phyloP scores from a whole-genome alignment of 2,329 filamentous ascomycete species.

The Aspergillus sp. region DNA sequence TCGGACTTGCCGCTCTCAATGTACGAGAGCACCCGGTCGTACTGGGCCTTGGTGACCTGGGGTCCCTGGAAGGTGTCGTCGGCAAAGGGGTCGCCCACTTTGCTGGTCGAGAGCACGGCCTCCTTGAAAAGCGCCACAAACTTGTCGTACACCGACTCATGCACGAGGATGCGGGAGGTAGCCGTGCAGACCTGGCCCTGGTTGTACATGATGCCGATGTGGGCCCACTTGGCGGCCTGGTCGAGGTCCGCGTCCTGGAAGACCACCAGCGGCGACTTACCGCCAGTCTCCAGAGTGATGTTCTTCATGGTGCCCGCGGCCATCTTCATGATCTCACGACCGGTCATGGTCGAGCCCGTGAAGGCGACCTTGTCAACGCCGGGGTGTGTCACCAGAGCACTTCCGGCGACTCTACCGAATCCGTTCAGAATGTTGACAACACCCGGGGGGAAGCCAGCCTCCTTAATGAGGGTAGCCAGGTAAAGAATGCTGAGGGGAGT shows the following conservation, averaged over 20 bases:
- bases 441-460: conserved; percentile 35
- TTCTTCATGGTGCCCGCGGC: conserved; percentile 35
- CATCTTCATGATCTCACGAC: conserved; percentile 37
- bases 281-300: conserved; percentile 51
- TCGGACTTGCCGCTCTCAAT: conserved; percentile 68
- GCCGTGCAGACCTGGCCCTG: conserved; percentile 37
- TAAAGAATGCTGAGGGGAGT: conserved; percentile 35
- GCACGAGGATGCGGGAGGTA: conserved; percentile 55
- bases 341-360: conserved; percentile 34
- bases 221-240: conserved; percentile 68
- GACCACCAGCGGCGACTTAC: conserved; percentile 64
- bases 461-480: conserved; percentile 31
- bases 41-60: conserved; percentile 37
- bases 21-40: conserved; percentile 61
- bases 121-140: conserved; percentile 33
- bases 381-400: conserved; percentile 30
- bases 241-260: conserved; percentile 67
- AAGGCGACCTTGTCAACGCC: conserved; percentile 37
- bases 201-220: conserved; percentile 52
- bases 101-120: conserved; percentile 30
- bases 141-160: conserved; percentile 44
- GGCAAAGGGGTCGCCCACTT: conserved; percentile 36
- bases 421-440: conserved; percentile 37
- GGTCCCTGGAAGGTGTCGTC: conserved; percentile 39
- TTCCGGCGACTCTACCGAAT: conserved; percentile 29